Evolutionary conservation across 1,284 basidiomycete genomes (phyloP), one percentile per base, ranked within the genome.

Genomic region (Puccinia brachypodii): DNA sequence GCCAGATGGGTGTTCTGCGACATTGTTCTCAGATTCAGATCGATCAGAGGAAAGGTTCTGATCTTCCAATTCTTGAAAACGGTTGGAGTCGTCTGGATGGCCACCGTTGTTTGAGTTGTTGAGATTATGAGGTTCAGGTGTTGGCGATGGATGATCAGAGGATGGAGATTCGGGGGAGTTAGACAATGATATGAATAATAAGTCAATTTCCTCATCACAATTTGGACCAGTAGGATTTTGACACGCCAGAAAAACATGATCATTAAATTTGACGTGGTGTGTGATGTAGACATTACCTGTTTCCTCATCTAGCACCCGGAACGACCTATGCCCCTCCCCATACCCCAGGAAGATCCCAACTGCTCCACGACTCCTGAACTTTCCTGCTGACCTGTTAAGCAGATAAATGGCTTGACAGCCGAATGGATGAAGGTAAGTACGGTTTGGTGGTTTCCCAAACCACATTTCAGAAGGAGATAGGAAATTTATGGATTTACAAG

Each of bases 401-500:
- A 36, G 19, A 64, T 69, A 69, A 11, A 69, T 25, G 11, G 22
- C 66, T 69, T 69, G 28, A 25, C 36, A 69, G 4, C 66, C 38
- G n/a, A 69, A 69, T n/a, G 66, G 66, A 28, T 69, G 66, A 11
- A 69, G 42, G 22, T 42, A 42, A 42, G 36, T 6, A n/a, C 38
- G 66, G 66, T 42, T 42, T 38, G 66, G 66, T 9, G 9, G 3
- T 69, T 36, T 31, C 8, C 33, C n/a, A 28, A 31, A 36, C 64
- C 64, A 68, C n/a, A 33, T 68, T 8, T 33, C 7, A 47, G 42
- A 69, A 3, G 66, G 66, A 40, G 66, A 42, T 16, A 3, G 22
- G 25, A 42, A 69, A 28, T 69, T 69, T 4, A 69, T 40, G 66
- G 66, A 69, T 69, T 69, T 69, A 47, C 42, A 47, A 7, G 64